Evolutionary conservation across 768 basidiomycete species (phyloP).

Genomic region (Crassisporium funariophilum): DNA sequence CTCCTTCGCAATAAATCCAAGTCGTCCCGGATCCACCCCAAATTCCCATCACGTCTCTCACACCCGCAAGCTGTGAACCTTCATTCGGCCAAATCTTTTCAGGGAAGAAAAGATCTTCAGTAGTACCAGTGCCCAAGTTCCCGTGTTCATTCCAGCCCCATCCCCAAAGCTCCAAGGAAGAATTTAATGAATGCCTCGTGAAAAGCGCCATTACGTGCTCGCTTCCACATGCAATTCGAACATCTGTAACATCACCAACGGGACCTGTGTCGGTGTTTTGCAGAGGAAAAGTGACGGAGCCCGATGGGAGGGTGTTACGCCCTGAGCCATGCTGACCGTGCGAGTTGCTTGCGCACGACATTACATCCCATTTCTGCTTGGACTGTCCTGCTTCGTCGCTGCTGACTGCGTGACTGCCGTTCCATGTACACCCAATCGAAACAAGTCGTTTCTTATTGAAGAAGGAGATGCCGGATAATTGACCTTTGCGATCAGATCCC

Average conservation of each 20-base stretch:
- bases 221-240: conserved; percentile 68
- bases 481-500: conserved; percentile 76
- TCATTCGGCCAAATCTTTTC: conserved; percentile 53
- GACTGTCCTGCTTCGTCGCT: no score
- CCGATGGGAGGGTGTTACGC: neutral
- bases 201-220: conserved; percentile 73
- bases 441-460: conserved; percentile 22
- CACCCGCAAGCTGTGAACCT: neutral
- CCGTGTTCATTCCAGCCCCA: conserved; percentile 99
- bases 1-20: conserved; percentile 51
- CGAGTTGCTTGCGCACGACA: conserved; percentile 57
- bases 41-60: conserved; percentile 24
- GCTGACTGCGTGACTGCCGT: conserved; percentile 67
- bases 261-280: no score
- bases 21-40: conserved; percentile 52
- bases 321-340: conserved; percentile 66
- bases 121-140: conserved; percentile 74
- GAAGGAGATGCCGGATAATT: conserved; percentile 44
- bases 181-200: neutral
- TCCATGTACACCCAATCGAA: conserved; percentile 72
- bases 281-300: conserved; percentile 14
- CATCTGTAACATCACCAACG: conserved; percentile 23
- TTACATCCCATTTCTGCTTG: conserved; percentile 20
- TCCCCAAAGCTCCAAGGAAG: conserved; percentile 56
- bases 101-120: conserved; percentile 53